phyloP scores from a whole-genome alignment of 805 yeast genomes.

The Tetrapisispora namnaoensis region DNA sequence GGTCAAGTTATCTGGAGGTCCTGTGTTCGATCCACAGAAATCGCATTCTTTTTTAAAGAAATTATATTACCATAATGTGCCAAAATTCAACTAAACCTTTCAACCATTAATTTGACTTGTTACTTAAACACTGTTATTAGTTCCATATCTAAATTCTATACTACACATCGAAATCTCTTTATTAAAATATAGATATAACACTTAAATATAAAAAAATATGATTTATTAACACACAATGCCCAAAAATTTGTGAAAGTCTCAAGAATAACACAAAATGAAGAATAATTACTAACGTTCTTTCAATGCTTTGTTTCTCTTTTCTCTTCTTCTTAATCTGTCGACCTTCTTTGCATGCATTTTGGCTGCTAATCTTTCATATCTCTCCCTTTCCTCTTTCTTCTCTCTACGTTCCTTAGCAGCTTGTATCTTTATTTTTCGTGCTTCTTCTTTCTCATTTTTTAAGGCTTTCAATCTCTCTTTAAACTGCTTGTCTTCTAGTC shows the following conservation, averaged over 20 bases:
- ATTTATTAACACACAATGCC: not conserved
- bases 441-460: constrained; percentile 67
- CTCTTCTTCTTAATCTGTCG: constrained; percentile 81
- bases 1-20: constrained; percentile 50
- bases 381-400: constrained; percentile 77
- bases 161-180: not conserved
- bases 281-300: constrained; percentile 57
- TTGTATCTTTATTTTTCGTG: constrained; percentile 42
- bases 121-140: too few relatives aligned
- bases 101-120: too few relatives aligned
- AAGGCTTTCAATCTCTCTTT: constrained; percentile 62
- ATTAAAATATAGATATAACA: not conserved
- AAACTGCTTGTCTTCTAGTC: constrained; percentile 53
- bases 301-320: constrained; percentile 88
- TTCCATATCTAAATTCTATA: too few relatives aligned
- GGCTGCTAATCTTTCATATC: constrained; percentile 71
- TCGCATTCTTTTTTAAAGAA: constrained; percentile 34
- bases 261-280: not conserved
- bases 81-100: too few relatives aligned
- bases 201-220: not conserved
- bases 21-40: constrained; percentile 80
- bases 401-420: constrained; percentile 65
- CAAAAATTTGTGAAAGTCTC: not conserved
- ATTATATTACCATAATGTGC: too few relatives aligned
- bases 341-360: constrained; percentile 89